These are phyloP conservation scores for Craspedostauros australis DNA, from an alignment of 108 stramenopile species.

Conservation along the genomic window DNA sequence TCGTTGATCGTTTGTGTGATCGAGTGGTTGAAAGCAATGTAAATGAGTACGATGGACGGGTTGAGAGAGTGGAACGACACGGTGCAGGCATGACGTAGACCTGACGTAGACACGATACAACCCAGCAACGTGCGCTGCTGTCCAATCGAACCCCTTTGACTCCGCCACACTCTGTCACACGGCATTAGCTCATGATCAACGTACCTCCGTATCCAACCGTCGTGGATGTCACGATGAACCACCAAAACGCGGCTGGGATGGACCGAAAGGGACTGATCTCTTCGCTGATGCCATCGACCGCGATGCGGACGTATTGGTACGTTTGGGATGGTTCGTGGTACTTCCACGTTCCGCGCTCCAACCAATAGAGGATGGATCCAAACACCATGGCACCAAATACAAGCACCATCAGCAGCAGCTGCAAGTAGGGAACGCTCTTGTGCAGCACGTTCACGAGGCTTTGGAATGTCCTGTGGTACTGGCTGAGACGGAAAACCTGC, in stretches of 20 bases:
- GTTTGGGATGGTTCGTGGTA: slow-evolving; percentile 28
- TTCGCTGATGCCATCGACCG: slow-evolving; percentile 39
- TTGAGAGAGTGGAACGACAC: too few species aligned
- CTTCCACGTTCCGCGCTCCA: slow-evolving; percentile 67
- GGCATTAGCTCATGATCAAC: too few species aligned
- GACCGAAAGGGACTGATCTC: slow-evolving; percentile 54
- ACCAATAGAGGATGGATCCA: slow-evolving; percentile 64
- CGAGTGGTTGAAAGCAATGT: too few species aligned
- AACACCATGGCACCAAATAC: slow-evolving; percentile 59
- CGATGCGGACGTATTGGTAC: slow-evolving; percentile 42
- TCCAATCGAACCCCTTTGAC: too few species aligned
- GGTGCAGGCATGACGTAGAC: too few species aligned
- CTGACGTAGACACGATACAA: too few species aligned
- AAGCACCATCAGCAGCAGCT: slow-evolving; percentile 38
- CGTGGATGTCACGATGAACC: slow-evolving; percentile 80
- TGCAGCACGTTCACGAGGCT: slow-evolving; percentile 40
- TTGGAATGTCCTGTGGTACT: slow-evolving; percentile 52
- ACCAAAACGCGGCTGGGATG: slow-evolving; percentile 64
- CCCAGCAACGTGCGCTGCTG: too few species aligned
- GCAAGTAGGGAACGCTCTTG: slow-evolving; percentile 33
- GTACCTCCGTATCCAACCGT: slow-evolving; percentile 59
- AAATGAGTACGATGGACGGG: too few species aligned
- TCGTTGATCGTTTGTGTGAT: too few species aligned
- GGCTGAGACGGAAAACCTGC: slow-evolving; percentile 56
- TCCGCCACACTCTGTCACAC: too few species aligned